Evolutionary conservation across 2,329 filamentous ascomycete species (phyloP).

Genomic region (Calonectria pseudoreteaudii): DNA sequence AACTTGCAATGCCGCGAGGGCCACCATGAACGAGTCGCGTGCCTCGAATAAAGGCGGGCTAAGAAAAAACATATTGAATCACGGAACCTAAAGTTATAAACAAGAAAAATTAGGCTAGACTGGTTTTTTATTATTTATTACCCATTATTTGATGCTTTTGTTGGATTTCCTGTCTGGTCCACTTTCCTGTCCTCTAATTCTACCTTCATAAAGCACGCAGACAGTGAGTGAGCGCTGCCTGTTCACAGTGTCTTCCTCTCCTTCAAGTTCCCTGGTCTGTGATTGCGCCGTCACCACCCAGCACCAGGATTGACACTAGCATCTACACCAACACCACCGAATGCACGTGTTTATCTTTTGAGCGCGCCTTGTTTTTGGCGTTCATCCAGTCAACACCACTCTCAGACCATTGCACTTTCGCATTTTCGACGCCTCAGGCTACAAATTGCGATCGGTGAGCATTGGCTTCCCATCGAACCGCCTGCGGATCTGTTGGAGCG

Average conservation of each 20-base stretch:
- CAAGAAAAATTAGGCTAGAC: not conserved
- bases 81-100: not conserved
- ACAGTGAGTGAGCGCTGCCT: not conserved
- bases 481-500: not conserved
- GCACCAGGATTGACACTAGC: too few species aligned
- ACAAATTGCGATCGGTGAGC: not conserved
- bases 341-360: not conserved
- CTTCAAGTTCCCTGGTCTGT: not conserved
- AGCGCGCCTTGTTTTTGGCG: too few species aligned
- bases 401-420: not conserved
- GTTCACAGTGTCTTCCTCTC: not conserved
- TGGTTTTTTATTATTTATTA: not conserved
- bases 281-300: not conserved
- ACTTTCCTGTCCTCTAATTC: too few species aligned
- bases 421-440: not conserved
- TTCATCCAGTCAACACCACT: not conserved
- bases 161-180: too few species aligned
- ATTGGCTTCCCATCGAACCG: not conserved
- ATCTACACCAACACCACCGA: too few species aligned
- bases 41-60: not conserved
- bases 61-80: not conserved
- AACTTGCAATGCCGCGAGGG: not conserved
- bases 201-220: not conserved
- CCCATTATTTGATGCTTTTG: not conserved
- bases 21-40: not conserved